These are phyloP conservation scores for Arctium minus DNA, from an alignment of 129 eudicot species.

Conservation along the genomic window DNA sequence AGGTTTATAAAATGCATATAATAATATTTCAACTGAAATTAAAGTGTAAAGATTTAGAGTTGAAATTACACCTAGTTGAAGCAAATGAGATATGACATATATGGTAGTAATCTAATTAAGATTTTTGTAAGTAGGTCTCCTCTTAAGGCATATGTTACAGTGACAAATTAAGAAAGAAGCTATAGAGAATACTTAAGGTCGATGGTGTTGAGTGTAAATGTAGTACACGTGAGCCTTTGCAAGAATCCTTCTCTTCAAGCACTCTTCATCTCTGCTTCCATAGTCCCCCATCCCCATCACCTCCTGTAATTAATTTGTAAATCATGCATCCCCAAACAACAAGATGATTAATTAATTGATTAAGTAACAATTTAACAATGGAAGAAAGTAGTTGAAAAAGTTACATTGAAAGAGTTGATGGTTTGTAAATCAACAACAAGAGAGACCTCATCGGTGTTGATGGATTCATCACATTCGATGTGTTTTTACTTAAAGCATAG, in stretches of 20 bases:
- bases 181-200: constrained; percentile 32
- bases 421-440: constrained; percentile 7
- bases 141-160: constrained; percentile 1
- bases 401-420: constrained; percentile 42
- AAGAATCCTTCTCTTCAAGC: constrained; percentile 59
- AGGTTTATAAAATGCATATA: background rate
- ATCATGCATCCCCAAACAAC: background rate
- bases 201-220: constrained; percentile 85
- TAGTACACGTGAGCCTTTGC: constrained; percentile 90
- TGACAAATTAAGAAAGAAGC: background rate
- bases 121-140: constrained; percentile 4
- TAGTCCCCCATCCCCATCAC: constrained; percentile 66
- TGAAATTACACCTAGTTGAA: background rate
- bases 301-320: constrained; percentile 28
- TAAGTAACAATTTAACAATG: background rate
- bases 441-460: constrained; percentile 10
- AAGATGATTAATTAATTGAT: background rate
- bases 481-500: constrained; percentile 37
- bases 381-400: background rate
- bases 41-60: background rate
- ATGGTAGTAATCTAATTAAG: background rate
- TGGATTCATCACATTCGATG: constrained; percentile 20
- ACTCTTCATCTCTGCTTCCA: constrained; percentile 63
- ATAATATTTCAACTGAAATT: background rate
- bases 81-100: background rate